These are phyloP conservation scores for Gossypium rotundifolium DNA, from an alignment of 345 rosid genomes.

Conservation along the genomic window DNA sequence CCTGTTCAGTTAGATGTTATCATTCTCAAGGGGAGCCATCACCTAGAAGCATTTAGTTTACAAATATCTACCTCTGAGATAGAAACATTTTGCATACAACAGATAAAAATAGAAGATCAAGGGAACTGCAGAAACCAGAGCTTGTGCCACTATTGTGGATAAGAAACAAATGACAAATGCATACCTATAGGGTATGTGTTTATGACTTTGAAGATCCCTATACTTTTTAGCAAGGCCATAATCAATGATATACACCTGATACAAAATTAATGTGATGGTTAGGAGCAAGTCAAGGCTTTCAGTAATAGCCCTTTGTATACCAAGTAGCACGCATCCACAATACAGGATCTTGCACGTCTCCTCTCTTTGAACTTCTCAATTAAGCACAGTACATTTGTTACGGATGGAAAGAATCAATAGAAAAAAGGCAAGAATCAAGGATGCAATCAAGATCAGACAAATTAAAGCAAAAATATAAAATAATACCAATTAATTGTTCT, in stretches of 20 bases:
- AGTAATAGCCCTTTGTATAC: neutral
- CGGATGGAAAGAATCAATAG: no score
- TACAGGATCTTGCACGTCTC: no score
- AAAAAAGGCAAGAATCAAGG: no score
- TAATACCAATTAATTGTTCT: no score
- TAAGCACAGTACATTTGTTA: no score
- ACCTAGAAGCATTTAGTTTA: neutral
- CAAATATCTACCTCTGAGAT: neutral
- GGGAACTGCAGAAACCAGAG: neutral
- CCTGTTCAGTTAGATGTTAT: neutral
- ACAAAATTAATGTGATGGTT: neutral
- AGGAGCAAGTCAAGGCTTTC: neutral
- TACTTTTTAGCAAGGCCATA: slow-evolving; percentile 12
- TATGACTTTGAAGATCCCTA: slow-evolving; percentile 17
- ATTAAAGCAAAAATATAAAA: no score
- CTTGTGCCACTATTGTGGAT: neutral
- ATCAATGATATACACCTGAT: slow-evolving; percentile 24
- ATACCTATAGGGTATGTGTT: slow-evolving; percentile 19
- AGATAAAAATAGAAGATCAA: neutral
- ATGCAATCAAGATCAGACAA: no score
- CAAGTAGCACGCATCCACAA: no score
- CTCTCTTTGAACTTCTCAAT: no score
- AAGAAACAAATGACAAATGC: neutral
- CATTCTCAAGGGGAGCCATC: neutral
- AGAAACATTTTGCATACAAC: neutral